Evolutionary conservation across 2,329 filamentous ascomycete species (phyloP), one percentile per base, ranked within the genome.

Genomic region (Paracamarosporium sp.): DNA sequence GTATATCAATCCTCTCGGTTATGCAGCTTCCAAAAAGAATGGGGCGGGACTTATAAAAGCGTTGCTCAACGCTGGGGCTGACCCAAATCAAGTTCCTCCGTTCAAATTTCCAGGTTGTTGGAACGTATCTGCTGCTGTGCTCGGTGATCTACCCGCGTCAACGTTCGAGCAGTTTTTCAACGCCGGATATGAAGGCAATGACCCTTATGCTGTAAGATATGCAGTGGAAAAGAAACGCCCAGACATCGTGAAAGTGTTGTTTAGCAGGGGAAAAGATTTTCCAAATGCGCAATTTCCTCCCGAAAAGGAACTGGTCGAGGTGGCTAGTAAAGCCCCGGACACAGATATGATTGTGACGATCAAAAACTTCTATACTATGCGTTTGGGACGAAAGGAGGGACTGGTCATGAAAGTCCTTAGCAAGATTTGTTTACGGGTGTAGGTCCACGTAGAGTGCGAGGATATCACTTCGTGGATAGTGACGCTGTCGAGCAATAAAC

Each of bases 121-220:
- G 50, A 57, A 53, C 24, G 44, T 57, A 2, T 53, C 55, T 20
- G 55, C 55, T n/a, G 55, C 55, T 13, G 44, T 57, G 2, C 31
- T 50, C 3, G 50, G 24, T 4, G 38, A 30, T 3, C 20, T 57
- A 13, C 55, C 55, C 1, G 27, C 15, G 27, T 53, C 50, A n/a
- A 57, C 55, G 3, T 57, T 57, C 40, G 55, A 57, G 44, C 50
- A 53, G 7, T 54, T 57, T 44, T 57, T 53, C 28, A 50, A 54
- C n/a, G 55, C 55, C 9, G 55, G 55, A 3, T 57, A 53, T 40
- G n/a, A 28, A 4, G 44, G 50, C 43, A 54, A 50, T 24, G 55
- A 57, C 25, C 50, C 44, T 9, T 53, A 33, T 12, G 50, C 36
- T 27, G 35, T 50, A 13, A 17, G 31, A 30, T 50, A 36, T 20